These are phyloP conservation scores for Botrytis elliptica DNA, from an alignment of 2,329 filamentous ascomycete species.

Conservation along the genomic window DNA sequence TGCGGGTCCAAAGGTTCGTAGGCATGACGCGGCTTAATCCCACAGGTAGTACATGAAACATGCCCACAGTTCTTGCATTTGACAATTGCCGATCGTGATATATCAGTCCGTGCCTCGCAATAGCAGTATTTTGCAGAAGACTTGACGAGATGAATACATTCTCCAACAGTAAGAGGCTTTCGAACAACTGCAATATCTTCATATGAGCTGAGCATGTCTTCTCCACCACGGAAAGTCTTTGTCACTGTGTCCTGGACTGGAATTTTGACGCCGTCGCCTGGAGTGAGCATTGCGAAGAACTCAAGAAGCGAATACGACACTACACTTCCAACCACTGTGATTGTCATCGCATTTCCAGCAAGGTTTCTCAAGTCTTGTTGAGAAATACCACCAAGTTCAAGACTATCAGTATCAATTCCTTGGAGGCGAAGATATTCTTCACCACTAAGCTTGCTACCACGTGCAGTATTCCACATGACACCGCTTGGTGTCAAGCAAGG, in stretches of 20 bases:
- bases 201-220: background rate
- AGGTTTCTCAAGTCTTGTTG: constrained; percentile 64
- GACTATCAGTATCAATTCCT: constrained; percentile 62
- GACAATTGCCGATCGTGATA: constrained; percentile 44
- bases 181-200: constrained; percentile 18
- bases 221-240: background rate
- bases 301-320: constrained; percentile 52
- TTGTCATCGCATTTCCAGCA: constrained; percentile 78
- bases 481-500: constrained; percentile 69
- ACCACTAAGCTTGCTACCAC: constrained; percentile 60
- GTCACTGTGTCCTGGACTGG: background rate
- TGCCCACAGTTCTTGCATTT: constrained; percentile 53
- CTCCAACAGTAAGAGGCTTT: constrained; percentile 19
- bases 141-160: constrained; percentile 29
- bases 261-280: constrained; percentile 20
- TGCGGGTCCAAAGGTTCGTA: constrained; percentile 41
- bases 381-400: constrained; percentile 64
- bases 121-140: constrained; percentile 50
- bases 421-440: constrained; percentile 64
- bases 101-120: constrained; percentile 52
- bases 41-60: constrained; percentile 54
- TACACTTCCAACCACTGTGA: constrained; percentile 65
- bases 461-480: constrained; percentile 58
- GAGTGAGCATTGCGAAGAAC: constrained; percentile 14
- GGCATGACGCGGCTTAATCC: constrained; percentile 49